Percentiles rank a stretch among this genome's conserved stretches.
phyloP scores from a whole-genome alignment of 768 basidiomycete genomes.

The Boletellus sp. region DNA sequence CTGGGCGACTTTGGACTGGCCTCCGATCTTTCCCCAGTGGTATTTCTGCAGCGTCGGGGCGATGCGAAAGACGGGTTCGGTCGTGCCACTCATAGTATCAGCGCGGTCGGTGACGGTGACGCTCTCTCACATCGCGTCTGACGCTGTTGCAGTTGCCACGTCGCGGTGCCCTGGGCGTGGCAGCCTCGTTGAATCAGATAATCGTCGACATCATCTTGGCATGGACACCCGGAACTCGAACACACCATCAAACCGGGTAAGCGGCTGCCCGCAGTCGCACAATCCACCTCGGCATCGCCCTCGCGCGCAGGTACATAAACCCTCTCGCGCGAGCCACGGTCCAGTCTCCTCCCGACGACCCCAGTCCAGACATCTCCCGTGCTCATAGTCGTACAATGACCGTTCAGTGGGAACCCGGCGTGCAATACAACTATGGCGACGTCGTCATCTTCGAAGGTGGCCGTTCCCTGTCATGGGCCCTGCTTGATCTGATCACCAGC shows the following conservation, averaged over 20 bases:
- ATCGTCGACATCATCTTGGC: constrained; percentile 10
- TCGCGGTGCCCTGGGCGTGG: too few species aligned
- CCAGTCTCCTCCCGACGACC: constrained; percentile 1
- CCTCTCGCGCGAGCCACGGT: not conserved
- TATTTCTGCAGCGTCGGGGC: constrained; percentile 83
- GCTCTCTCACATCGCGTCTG: not conserved
- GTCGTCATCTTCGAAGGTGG: constrained; percentile 57
- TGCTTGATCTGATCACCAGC: constrained; percentile 7
- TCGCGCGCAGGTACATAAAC: constrained; percentile 20
- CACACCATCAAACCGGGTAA: not conserved
- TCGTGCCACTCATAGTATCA: constrained; percentile 27
- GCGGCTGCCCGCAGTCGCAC: too few species aligned
- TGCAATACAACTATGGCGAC: constrained; percentile 50
- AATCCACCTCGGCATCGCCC: constrained; percentile 5
- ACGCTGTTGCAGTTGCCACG: too few species aligned
- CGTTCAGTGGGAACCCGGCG: constrained; percentile 59
- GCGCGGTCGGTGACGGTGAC: too few species aligned
- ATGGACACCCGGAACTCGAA: not conserved
- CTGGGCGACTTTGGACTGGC: constrained; percentile 81
- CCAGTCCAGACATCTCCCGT: not conserved
- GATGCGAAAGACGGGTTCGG: constrained; percentile 66
- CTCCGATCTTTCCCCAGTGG: constrained; percentile 91
- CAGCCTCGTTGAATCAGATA: constrained; percentile 31
- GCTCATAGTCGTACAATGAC: constrained; percentile 33
- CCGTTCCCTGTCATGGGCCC: not conserved